These are phyloP conservation scores for Citropsis articulata DNA, from an alignment of 345 rosid species.

Conservation along the genomic window DNA sequence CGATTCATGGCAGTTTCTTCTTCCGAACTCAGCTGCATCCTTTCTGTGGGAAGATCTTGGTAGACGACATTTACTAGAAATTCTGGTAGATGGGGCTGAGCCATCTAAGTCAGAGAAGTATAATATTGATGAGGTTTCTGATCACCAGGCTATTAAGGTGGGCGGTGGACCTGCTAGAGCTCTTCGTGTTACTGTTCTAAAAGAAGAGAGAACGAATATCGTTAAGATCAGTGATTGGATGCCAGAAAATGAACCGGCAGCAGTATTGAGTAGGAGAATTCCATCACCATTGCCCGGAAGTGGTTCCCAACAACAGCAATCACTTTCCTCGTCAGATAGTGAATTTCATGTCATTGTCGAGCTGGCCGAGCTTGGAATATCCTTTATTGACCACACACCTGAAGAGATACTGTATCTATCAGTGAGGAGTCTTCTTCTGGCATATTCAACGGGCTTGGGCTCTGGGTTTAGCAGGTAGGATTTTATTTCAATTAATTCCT, in stretches of 20 bases:
- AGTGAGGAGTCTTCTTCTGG: conserved; percentile 73
- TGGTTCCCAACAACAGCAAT: conserved; percentile 46
- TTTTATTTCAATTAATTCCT: conserved; percentile 13
- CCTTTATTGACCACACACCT: conserved; percentile 90
- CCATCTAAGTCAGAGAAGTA: conserved; percentile 52
- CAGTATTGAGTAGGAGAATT: conserved; percentile 32
- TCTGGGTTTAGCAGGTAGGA: conserved; percentile 84
- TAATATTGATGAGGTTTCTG: conserved; percentile 80
- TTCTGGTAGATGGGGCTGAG: conserved; percentile 73
- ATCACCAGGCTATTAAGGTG: conserved; percentile 59
- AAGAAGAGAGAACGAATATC: conserved; percentile 80
- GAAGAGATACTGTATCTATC: conserved; percentile 92
- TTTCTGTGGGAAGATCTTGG: conserved; percentile 98
- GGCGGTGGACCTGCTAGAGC: conserved; percentile 63
- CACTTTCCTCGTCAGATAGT: conserved; percentile 39
- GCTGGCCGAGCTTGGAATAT: conserved; percentile 91
- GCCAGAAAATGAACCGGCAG: conserved; percentile 77
- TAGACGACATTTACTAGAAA: conserved; percentile 62
- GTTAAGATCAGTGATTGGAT: conserved; percentile 86
- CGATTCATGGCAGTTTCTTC: conserved; percentile 88
- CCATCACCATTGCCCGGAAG: conserved; percentile 41
- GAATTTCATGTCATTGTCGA: conserved; percentile 91
- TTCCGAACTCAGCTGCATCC: conserved; percentile 84
- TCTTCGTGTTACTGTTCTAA: conserved; percentile 69
- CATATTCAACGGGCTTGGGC: conserved; percentile 90